Base-by-base conservation (phyloP, 2,329 filamentous ascomycete species). In the Aspergillus ochraceoroseus region DNA sequence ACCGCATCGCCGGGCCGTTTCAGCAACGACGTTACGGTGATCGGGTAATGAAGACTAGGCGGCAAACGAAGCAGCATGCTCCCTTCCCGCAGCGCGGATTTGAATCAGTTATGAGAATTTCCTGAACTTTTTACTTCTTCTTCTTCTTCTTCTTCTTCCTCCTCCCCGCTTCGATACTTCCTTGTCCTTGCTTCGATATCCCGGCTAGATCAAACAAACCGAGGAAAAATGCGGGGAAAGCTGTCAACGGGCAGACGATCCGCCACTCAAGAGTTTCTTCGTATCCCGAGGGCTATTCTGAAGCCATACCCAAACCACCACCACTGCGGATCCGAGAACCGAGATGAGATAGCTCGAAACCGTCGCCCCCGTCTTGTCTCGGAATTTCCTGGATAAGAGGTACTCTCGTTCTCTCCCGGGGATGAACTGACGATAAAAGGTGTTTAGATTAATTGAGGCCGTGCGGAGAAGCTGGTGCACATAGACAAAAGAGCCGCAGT, bases 11-110 rank as follows among this genome's bases (percentile, higher is more conserved):
- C 84, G 13, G 79, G 77, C 51, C 74, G 70, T 65, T 87, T 88
- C 52, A 90, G 77, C 46, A 96, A 75, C 65, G 87, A 84, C 56
- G 82, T 88, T 66, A 98, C 83, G 54, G 84, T 94, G 67, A 96
- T 89, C 56, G 92, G 92, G 67, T 96, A 98, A 66, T 84, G 85
- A 54, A 95, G 79, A 66, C 78, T 66, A 38, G 63, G 48, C 46
- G 70, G 70, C 51, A 73, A 56, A 60, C 64, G 65, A 55, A 72
- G 58, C 57, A 70, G 66, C 70, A 73, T 73, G 43, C 54, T 60
- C 52, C 35, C 44, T 36, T 39, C 19, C 14, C 27, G n/a, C n/a
- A n/a, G n/a, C n/a, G n/a, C n/a, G n/a, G n/a, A n/a, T n/a, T n/a
- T n/a, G n/a, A n/a, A n/a, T n/a, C n/a, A n/a, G n/a, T n/a, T n/a